A percentile compares a stretch with the other conserved stretches of the same genome.
phyloP scores from a whole-genome alignment of 352 stramenopile species.

The Nothophytophthora sp. region DNA sequence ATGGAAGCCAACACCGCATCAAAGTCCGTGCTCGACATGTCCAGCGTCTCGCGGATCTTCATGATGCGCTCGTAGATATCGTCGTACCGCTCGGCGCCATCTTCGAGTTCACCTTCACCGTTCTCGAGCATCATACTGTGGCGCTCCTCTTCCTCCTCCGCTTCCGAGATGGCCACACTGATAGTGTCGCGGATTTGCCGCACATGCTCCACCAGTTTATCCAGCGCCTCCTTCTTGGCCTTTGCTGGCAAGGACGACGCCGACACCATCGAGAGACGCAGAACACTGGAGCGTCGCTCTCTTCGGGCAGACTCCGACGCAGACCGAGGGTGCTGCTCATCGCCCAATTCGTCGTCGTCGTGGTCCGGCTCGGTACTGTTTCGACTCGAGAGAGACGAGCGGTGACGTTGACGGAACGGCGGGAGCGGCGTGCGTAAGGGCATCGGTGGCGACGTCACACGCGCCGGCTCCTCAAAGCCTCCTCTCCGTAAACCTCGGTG shows the following conservation, averaged over 20 bases:
- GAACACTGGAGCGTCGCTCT: slow-evolving; percentile 11
- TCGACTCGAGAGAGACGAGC: slow-evolving; percentile 7
- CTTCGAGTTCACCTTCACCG: slow-evolving; percentile 18
- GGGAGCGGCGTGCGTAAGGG: slow-evolving; percentile 16
- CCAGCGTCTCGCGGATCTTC: slow-evolving; percentile 50
- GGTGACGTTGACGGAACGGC: slow-evolving; percentile 18
- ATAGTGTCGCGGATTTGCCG: slow-evolving; percentile 71
- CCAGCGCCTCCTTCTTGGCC: slow-evolving; percentile 45
- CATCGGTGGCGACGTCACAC: slow-evolving; percentile 3
- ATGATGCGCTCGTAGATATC: slow-evolving; percentile 54
- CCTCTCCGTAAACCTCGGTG: slow-evolving; percentile 18
- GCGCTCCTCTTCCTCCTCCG: slow-evolving; percentile 42
- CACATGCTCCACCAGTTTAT: slow-evolving; percentile 63
- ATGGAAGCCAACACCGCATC: slow-evolving; percentile 44
- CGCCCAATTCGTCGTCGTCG: slow-evolving; percentile 9
- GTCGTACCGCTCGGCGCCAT: slow-evolving; percentile 31
- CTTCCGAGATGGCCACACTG: slow-evolving; percentile 62
- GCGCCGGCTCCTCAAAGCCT: slow-evolving; percentile 17
- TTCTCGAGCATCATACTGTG: slow-evolving; percentile 27
- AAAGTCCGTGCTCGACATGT: slow-evolving; percentile 48
- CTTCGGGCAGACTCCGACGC: slow-evolving; percentile 9
- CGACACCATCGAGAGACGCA: slow-evolving; percentile 32
- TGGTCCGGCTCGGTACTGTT: slow-evolving; percentile 11
- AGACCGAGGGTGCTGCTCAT: slow-evolving; percentile 11
- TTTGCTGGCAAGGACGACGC: slow-evolving; percentile 25